Conservation (phyloP, 2,329 filamentous ascomycete genomes). For the Sclerotiophoma versabilis region DNA sequence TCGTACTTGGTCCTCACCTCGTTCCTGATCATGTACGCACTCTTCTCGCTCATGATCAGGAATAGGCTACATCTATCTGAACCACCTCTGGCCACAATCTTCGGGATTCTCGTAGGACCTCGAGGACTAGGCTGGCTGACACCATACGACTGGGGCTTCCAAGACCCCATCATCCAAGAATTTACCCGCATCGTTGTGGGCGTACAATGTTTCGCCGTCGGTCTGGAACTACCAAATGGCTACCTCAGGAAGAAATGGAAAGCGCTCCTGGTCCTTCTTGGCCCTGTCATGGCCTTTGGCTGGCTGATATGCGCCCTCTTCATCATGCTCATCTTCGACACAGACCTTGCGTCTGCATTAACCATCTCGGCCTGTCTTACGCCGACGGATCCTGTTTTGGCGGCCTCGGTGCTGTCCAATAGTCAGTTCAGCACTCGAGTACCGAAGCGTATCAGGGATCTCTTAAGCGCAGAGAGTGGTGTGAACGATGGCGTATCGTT, state of each 20-base stretch:
- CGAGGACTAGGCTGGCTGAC: conserved; percentile 49
- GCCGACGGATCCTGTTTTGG: conserved; percentile 64
- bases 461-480: conserved; percentile 62
- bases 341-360: conserved; percentile 55
- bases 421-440: conserved; percentile 61
- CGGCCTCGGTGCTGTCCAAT: conserved; percentile 61
- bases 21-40: conserved; percentile 56
- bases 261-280: conserved; percentile 58
- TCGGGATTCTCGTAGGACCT: conserved; percentile 56
- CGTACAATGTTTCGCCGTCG: conserved; percentile 51
- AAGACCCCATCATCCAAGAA: conserved; percentile 52
- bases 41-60: conserved; percentile 56
- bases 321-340: conserved; percentile 56
- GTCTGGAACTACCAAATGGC: conserved; percentile 49
- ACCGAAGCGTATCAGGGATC: conserved; percentile 59
- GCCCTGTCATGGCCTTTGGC: conserved; percentile 60
- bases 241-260: conserved; percentile 62
- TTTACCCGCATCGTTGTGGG: conserved; percentile 56
- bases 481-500: conserved; percentile 65
- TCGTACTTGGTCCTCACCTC: conserved; percentile 54
- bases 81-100: conserved; percentile 56
- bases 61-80: conserved; percentile 59
- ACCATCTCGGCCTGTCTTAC: conserved; percentile 63
- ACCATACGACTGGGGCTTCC: conserved; percentile 53
- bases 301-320: conserved; percentile 59